Percentiles rank a stretch among this genome's conserved stretches.
phyloP scores from a whole-genome alignment of 2,329 filamentous ascomycete species.

The Penicillium fuscoglaucum region DNA sequence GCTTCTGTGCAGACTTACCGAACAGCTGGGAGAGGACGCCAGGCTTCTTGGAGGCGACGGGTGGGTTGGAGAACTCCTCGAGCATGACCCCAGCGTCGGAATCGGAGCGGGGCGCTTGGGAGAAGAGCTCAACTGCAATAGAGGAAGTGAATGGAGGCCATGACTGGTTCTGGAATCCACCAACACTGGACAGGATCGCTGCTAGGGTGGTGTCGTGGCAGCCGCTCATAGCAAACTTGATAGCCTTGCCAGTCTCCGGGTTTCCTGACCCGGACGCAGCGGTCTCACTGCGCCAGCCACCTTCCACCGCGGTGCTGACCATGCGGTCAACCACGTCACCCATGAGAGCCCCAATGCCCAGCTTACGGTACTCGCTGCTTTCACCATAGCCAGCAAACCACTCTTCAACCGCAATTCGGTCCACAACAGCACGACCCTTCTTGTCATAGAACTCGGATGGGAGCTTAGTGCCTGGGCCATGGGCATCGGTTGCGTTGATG shows the following conservation, averaged over 20 bases:
- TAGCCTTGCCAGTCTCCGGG: conserved; percentile 39
- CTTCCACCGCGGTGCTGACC: conserved; percentile 63
- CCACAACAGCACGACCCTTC: conserved; percentile 67
- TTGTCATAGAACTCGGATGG: conserved; percentile 85
- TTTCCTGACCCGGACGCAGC: conserved; percentile 52
- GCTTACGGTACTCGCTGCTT: conserved; percentile 78
- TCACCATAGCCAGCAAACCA: conserved; percentile 90
- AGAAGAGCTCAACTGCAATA: conserved; percentile 87
- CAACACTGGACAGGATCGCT: conserved; percentile 72
- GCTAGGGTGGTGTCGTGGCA: conserved; percentile 95
- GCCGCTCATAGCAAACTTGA: conserved; percentile 77
- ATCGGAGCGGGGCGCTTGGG: conserved; percentile 43
- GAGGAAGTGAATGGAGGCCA: conserved; percentile 97
- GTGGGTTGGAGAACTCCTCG: conserved; percentile 28
- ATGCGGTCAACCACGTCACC: conserved; percentile 80
- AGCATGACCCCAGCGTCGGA: conserved; percentile 23
- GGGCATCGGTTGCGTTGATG: conserved; percentile 82
- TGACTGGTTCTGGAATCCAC: conserved; percentile 68
- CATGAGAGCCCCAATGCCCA: conserved; percentile 82
- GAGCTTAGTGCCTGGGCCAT: conserved; percentile 74
- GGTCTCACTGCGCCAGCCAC: conserved; percentile 52
- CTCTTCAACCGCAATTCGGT: conserved; percentile 77
- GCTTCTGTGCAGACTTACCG: conserved; percentile 19
- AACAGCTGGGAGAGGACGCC: conserved; percentile 37
- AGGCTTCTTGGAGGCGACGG: conserved; percentile 27